These are phyloP conservation scores for Meredithiella fracta DNA, from an alignment of 2,329 filamentous ascomycete genomes.

Conservation along the genomic window DNA sequence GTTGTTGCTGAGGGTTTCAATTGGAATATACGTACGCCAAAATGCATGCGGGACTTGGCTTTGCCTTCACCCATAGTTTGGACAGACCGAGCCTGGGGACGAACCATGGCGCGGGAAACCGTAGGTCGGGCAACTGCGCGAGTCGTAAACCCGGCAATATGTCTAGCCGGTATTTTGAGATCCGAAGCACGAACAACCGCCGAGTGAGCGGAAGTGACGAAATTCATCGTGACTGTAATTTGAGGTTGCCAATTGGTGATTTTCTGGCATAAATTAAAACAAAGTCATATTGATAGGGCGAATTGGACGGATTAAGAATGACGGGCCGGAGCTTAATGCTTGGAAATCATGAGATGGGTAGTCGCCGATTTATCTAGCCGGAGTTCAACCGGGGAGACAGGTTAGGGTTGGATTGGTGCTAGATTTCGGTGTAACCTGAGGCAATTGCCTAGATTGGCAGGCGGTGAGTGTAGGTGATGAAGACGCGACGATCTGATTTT, in stretches of 20 bases:
- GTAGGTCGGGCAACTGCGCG: conserved; percentile 6
- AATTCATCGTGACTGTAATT: background rate
- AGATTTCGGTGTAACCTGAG: conserved; percentile 8
- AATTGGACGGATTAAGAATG: background rate
- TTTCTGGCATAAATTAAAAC: background rate
- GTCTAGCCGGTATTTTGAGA: background rate
- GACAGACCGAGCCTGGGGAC: background rate
- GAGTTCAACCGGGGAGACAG: background rate
- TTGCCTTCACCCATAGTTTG: conserved; percentile 37
- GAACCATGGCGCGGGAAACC: background rate
- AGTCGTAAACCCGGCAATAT: conserved; percentile 10
- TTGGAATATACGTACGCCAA: conserved; percentile 29
- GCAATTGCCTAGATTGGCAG: background rate
- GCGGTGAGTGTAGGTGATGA: background rate
- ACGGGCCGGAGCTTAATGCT: background rate
- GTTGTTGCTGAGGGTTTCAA: background rate
- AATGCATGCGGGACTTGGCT: conserved; percentile 36
- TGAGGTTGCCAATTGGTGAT: background rate
- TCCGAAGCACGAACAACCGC: background rate
- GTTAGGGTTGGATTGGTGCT: background rate
- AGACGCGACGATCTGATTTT: background rate
- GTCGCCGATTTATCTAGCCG: background rate
- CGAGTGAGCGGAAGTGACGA: conserved; percentile 1
- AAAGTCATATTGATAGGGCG: background rate
- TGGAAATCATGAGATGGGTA: background rate